phyloP scores from a whole-genome alignment of 1,284 basidiomycete genomes.

The Pulveroboletus sp. region DNA sequence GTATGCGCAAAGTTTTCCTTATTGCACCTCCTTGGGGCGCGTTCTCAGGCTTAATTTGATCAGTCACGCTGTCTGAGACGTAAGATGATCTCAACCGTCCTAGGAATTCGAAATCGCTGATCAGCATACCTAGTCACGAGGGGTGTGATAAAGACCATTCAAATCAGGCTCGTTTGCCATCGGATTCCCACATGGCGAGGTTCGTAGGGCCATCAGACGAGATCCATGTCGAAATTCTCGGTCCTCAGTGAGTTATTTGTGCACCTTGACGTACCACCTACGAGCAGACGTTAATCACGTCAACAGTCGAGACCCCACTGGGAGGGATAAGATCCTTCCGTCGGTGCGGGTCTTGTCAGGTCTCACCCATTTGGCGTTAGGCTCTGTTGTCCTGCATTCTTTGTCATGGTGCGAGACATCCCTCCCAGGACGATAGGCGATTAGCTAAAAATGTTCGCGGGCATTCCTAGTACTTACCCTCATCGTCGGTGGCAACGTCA shows the following conservation, averaged over 20 bases:
- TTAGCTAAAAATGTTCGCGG: neutral
- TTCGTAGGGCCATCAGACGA: neutral
- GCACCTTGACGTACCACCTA: neutral
- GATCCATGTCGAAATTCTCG: neutral
- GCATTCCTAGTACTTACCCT: neutral
- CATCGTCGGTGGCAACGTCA: neutral
- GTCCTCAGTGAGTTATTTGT: neutral
- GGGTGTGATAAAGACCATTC: neutral
- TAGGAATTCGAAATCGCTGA: neutral
- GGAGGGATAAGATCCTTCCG: conserved; percentile 28
- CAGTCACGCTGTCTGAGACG: neutral
- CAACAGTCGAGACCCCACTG: neutral
- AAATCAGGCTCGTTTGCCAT: neutral
- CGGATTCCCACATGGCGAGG: neutral
- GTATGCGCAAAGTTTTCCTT: neutral
- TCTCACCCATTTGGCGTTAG: neutral
- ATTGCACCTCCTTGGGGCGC: neutral
- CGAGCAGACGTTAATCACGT: neutral
- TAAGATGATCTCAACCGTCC: neutral
- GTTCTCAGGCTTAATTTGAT: neutral
- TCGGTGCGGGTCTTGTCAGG: conserved; percentile 3
- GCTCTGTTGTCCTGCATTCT: neutral
- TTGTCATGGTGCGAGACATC: conserved; percentile 3
- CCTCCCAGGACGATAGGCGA: neutral
- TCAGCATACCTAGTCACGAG: neutral